A percentile compares a stretch with the other conserved stretches of the same genome.
These are phyloP conservation scores for Capsella bursapastoris DNA, from an alignment of 345 rosid genomes.

Conservation along the genomic window DNA sequence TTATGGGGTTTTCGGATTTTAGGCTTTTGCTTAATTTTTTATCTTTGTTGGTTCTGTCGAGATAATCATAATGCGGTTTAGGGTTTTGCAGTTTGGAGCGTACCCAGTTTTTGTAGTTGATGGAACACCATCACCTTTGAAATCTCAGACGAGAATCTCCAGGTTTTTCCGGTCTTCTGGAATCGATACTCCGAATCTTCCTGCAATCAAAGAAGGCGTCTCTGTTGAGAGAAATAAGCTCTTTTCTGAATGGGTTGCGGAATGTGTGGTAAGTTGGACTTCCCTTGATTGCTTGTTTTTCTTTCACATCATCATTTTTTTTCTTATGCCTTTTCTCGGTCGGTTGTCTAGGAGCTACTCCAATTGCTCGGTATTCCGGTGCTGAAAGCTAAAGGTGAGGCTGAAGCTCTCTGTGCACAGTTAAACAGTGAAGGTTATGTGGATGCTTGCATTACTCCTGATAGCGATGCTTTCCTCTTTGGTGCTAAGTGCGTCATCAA, in stretches of 20 bases:
- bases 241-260: conserved; percentile 65
- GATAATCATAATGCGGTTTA: conserved; percentile 21
- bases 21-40: background rate
- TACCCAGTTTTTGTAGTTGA: conserved; percentile 87
- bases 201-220: conserved; percentile 54
- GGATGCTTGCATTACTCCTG: conserved; percentile 92
- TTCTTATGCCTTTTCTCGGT: background rate
- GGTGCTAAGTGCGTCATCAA: conserved; percentile 88
- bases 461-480: conserved; percentile 91
- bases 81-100: conserved; percentile 76
- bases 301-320: background rate
- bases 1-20: conserved; percentile 1
- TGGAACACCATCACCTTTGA: conserved; percentile 85
- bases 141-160: conserved; percentile 68
- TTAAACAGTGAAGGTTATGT: conserved; percentile 75
- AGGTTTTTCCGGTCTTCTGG: conserved; percentile 70
- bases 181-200: conserved; percentile 49
- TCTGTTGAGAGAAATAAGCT: conserved; percentile 69
- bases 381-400: conserved; percentile 79
- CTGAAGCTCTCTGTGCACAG: conserved; percentile 93
- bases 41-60: background rate
- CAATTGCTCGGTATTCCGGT: conserved; percentile 89
- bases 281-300: background rate
- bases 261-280: conserved; percentile 69
- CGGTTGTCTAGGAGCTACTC: conserved; percentile 65